Percentiles rank a stretch among this genome's conserved stretches.
These are phyloP conservation scores for Cutaneotrichosporon cutaneum DNA, from an alignment of 1,284 basidiomycete genomes.

Conservation along the genomic window DNA sequence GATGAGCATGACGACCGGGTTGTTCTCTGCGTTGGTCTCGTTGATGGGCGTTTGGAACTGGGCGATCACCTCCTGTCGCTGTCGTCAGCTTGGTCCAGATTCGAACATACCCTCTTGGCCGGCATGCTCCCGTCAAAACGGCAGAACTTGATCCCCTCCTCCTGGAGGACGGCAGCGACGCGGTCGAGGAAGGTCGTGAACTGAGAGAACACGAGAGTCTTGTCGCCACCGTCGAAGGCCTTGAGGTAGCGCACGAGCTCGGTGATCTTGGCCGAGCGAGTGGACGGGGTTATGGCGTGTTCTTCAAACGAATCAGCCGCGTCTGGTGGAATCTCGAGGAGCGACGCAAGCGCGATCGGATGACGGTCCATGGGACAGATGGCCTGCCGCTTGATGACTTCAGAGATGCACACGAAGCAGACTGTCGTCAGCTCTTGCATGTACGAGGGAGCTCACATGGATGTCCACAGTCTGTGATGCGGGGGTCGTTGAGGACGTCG, in stretches of 20 bases:
- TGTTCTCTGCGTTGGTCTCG: slow-evolving; percentile 44
- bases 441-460: slow-evolving; percentile 52
- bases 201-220: slow-evolving; percentile 79
- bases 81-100: background rate
- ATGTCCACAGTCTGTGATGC: slow-evolving; percentile 77
- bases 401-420: slow-evolving; percentile 60
- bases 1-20: slow-evolving; percentile 78
- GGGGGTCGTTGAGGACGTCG: slow-evolving; percentile 62
- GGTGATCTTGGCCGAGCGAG: slow-evolving; percentile 74
- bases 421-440: slow-evolving; percentile 41
- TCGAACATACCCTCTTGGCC: slow-evolving; percentile 57
- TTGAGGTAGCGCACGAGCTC: slow-evolving; percentile 71
- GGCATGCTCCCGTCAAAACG: slow-evolving; percentile 82
- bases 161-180: slow-evolving; percentile 68
- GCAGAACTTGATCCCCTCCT: slow-evolving; percentile 68
- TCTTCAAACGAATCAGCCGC: slow-evolving; percentile 31
- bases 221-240: slow-evolving; percentile 67
- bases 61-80: slow-evolving; percentile 73
- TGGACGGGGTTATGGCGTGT: slow-evolving; percentile 35
- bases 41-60: slow-evolving; percentile 66
- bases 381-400: slow-evolving; percentile 65
- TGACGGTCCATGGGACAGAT: slow-evolving; percentile 85
- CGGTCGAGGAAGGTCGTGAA: slow-evolving; percentile 79
- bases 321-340: slow-evolving; percentile 66
- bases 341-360: slow-evolving; percentile 59